Base-by-base conservation (phyloP, 352 stramenopile genomes). In the Phytopythium mirpurense region DNA sequence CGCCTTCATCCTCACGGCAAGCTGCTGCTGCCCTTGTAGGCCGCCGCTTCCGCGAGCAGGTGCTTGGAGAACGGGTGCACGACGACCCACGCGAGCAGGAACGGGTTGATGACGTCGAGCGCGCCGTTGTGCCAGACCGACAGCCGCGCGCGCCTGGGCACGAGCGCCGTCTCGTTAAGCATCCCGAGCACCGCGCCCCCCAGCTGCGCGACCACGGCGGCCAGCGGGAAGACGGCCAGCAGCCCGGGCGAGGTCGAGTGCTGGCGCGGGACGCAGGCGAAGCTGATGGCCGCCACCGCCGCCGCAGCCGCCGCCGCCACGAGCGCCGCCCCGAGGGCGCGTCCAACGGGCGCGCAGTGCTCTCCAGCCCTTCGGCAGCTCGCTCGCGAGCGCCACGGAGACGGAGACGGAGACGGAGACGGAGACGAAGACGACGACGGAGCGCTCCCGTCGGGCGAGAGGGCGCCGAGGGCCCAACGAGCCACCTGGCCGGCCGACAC, bases 41-140 rank as follows among this genome's bases (percentile, higher is more conserved):
- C 3, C 34, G 36, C 29, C 32, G 24, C 48, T 0, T 31, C 21
- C 35, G 72, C 65, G 31, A 86, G 49, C 9, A 81, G 53, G 10
- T 64, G 68, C 57, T 84, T 88, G 26, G 76, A 65, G 38, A 82
- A 86, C 44, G 74, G 74, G 51, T 88, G 70, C 42, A 83, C 83
- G 23, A 82, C 63, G 56, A 85, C 77, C 54, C 68, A 76, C 1
- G 72, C 72, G 11, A 88, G 42, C 16, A 88, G 53, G n/a, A 85
- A 88, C 27, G 74, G 72, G 42, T 73, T 80, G 19, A 77, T 57
- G 14, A 77, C 50, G 47, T 78, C 68, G 61, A 86, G 67, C n/a
- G 81, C 72, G 23, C 78, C 72, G 41, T 64, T 78, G 42, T 75
- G 70, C 65, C 69, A 77, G 18, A 68, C 29, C 5, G 62, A 66